phyloP scores from a whole-genome alignment of 805 yeast species.

The Pichia nakasei region DNA sequence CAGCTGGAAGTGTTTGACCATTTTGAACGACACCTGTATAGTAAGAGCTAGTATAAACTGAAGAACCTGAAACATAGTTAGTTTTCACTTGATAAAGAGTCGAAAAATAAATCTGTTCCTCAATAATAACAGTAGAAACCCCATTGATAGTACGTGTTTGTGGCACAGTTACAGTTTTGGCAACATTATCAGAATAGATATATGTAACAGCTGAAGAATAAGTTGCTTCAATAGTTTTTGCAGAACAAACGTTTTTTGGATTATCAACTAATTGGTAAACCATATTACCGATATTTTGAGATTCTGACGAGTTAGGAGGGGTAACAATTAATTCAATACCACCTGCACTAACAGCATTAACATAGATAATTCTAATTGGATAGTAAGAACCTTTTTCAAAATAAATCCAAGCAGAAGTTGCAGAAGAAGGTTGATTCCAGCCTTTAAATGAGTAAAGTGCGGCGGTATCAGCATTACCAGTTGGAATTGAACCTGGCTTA shows the following conservation, averaged over 20 bases:
- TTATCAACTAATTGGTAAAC: not conserved
- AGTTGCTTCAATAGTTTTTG: not conserved
- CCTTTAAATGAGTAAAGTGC: not conserved
- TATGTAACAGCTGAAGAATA: not conserved
- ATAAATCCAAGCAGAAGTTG: not conserved
- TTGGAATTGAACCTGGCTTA: constrained; percentile 3
- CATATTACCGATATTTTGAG: not conserved
- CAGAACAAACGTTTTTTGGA: not conserved
- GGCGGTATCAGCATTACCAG: not conserved
- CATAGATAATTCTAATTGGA: constrained; percentile 7
- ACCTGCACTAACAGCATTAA: not conserved
- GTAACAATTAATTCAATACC: not conserved
- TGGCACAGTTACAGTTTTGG: not conserved
- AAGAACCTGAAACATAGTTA: not conserved
- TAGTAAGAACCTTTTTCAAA: constrained; percentile 3
- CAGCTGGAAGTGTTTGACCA: not conserved
- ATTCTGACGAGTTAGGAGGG: not conserved
- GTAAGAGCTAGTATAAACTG: not conserved
- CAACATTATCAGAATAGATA: not conserved
- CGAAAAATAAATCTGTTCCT: not conserved
- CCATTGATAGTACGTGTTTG: not conserved
- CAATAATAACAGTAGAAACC: not conserved
- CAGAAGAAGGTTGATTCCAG: not conserved
- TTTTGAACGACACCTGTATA: not conserved
- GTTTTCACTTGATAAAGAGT: not conserved